A percentile compares a stretch with the other conserved stretches of the same genome.
Evolutionary conservation across 2,329 filamentous ascomycete species (phyloP).

Genomic region (Neofusicoccum ribis): DNA sequence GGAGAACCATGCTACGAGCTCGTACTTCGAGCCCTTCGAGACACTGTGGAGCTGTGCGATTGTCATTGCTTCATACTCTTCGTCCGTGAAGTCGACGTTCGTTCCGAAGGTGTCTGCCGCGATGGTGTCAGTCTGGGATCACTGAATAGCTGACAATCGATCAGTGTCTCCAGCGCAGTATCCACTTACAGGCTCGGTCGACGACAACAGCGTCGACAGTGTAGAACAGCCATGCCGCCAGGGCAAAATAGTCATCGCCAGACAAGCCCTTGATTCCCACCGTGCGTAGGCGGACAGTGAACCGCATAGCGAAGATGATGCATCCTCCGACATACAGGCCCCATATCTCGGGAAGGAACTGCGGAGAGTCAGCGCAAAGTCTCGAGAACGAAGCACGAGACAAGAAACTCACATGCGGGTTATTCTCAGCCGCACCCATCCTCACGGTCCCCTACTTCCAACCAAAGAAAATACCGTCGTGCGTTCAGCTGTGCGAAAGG

Average conservation of each 20-base stretch:
- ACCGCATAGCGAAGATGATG: constrained; percentile 26
- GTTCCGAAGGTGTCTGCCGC: not conserved
- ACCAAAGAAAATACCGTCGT: not conserved
- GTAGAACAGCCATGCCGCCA: constrained; percentile 24
- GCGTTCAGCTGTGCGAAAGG: not conserved
- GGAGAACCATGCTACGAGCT: not conserved
- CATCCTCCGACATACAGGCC: not conserved
- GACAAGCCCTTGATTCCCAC: constrained; percentile 40
- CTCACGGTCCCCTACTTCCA: not conserved
- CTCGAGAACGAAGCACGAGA: not conserved
- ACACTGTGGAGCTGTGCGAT: not conserved
- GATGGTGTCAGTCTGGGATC: not conserved
- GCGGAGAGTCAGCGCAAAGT: not conserved
- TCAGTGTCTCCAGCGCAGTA: not conserved
- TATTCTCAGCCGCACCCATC: not conserved
- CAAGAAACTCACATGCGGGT: not conserved
- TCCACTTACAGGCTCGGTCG: not conserved
- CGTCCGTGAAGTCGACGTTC: not conserved
- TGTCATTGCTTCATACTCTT: not conserved
- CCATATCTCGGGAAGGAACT: constrained; percentile 10
- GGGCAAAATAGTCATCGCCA: constrained; percentile 42
- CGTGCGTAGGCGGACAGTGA: constrained; percentile 39
- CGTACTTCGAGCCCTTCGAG: not conserved
- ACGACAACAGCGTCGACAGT: not conserved
- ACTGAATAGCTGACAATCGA: not conserved